phyloP scores from a whole-genome alignment of 441 rosid species.

The Theobroma grandiflorum region DNA sequence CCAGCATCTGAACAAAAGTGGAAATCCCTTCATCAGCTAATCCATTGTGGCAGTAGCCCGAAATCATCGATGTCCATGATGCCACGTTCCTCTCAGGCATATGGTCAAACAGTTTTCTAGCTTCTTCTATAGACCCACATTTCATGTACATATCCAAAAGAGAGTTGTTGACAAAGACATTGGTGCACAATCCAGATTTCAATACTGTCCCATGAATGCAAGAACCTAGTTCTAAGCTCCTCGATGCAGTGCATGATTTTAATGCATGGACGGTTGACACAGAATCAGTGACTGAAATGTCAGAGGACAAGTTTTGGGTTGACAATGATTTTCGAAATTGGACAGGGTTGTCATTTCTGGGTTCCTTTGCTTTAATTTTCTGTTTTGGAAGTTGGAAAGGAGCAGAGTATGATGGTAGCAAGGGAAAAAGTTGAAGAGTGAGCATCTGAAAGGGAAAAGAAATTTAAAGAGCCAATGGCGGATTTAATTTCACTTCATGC shows the following conservation, averaged over 20 bases:
- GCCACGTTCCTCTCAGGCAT: conserved; percentile 32
- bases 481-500: no score
- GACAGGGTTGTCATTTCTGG: not conserved
- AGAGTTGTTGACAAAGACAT: conserved; percentile 18
- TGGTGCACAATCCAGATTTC: conserved; percentile 29
- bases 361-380: not conserved
- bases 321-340: not conserved
- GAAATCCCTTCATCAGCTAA: conserved; percentile 12
- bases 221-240: conserved; percentile 32
- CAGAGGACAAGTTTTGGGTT: not conserved
- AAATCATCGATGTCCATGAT: conserved; percentile 31
- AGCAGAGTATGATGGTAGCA: not conserved
- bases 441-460: not conserved
- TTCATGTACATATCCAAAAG: conserved; percentile 29
- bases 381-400: not conserved
- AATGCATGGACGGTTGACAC: not conserved
- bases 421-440: not conserved
- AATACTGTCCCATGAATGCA: conserved; percentile 30
- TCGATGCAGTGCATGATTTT: conserved; percentile 7
- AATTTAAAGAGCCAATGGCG: no score
- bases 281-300: not conserved
- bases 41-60: conserved; percentile 29
- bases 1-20: conserved; percentile 28
- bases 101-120: conserved; percentile 26
- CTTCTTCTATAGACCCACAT: conserved; percentile 19